These are phyloP conservation scores for Copromyces sp. DNA, from an alignment of 495 filamentous ascomycete genomes.

Conservation along the genomic window DNA sequence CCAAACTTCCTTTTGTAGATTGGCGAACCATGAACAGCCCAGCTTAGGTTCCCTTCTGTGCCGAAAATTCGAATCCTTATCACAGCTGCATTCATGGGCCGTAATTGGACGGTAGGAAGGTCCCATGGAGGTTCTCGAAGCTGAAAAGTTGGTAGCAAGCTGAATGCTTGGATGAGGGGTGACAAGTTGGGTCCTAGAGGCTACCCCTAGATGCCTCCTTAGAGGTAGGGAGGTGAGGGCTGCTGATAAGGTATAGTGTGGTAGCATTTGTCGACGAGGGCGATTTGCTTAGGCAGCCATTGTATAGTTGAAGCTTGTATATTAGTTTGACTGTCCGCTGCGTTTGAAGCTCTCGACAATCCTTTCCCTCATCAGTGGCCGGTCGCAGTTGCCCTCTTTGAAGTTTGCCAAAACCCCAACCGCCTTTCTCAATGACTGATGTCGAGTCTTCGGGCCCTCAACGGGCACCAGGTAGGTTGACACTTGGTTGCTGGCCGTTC, in stretches of 20 bases:
- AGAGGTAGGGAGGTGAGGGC: neutral
- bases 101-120: neutral
- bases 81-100: neutral
- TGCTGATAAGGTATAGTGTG: neutral
- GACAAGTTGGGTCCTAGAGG: neutral
- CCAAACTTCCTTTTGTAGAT: neutral
- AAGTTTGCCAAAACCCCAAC: neutral
- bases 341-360: slow-evolving; percentile 11
- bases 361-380: slow-evolving; percentile 3
- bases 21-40: neutral
- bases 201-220: neutral
- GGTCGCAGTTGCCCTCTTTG: neutral
- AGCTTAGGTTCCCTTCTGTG: neutral
- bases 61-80: neutral
- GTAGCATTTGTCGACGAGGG: neutral
- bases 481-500: neutral
- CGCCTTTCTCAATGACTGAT: slow-evolving; percentile 8
- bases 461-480: slow-evolving; percentile 10
- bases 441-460: slow-evolving; percentile 8
- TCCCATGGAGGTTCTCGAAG: neutral
- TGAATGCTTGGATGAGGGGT: neutral
- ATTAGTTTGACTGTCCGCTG: slow-evolving; percentile 8
- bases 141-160: neutral
- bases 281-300: neutral
- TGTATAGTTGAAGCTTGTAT: neutral